Base-by-base conservation (phyloP, 2,329 filamentous ascomycete species). In the Hypoxylon sp. region DNA sequence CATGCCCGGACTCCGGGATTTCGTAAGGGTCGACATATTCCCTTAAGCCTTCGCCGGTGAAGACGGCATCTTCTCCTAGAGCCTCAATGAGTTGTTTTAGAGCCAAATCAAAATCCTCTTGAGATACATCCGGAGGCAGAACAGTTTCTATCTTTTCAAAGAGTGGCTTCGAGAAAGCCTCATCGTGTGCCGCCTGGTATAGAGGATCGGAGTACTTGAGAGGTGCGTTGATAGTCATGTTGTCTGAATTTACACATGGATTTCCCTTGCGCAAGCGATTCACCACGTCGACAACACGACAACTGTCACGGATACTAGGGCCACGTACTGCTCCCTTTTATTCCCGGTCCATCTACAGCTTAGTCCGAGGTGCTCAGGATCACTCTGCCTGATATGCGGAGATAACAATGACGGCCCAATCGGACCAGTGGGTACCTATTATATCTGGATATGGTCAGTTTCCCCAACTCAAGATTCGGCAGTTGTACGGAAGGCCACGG, bases 21-120 rank as follows among this genome's bases (percentile, higher is more conserved):
- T 84, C 82, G 59, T 84, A 84, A 1, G 82, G 82, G 59, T 84
- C 82, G 46, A 84, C 81, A 63, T 84, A 84, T 61, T 84, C 82
- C 4, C 75, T 78, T 34, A 84, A 65, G 0, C 71, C 76, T 23
- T 79, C 75, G n/a, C 78, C 77, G 5, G 75, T 74, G 57, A 82
- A 79, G 1, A 84, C 80, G 2, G 80, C 76, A 14, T 81, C 77
- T 25, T 78, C 67, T 1, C 82, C 81, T 2, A 84, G 72, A 1
- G 76, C 67, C 11, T 64, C 67, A 55, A 75, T 73, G 51, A 81
- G 78, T 48, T 79, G 74, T 32, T 75, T 56, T 7, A 84, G 73
- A 2, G 81, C 82, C 10, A 66, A 58, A 19, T 78, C 73, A 46
- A 83, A 84, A 10, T 78, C 79, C 41, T 76, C 72, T 17, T 75